Evolutionary conservation across 768 basidiomycete species (phyloP), one percentile per base, ranked within the genome.

Genomic region (Leccinum disarticulatum): DNA sequence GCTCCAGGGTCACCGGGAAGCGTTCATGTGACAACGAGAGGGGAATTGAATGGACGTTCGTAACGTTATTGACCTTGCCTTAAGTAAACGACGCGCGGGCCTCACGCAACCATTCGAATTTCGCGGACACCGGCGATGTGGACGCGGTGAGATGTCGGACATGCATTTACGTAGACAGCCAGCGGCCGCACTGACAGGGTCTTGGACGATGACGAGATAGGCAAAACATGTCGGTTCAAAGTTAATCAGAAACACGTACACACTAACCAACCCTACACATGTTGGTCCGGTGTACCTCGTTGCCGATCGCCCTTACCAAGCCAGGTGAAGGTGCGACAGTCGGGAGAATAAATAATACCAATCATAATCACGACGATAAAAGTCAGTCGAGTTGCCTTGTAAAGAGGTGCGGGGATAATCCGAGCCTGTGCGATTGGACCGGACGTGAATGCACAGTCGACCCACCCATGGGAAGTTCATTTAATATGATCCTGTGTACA

Each of bases 11-110:
- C 8, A 46, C 22, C 31, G 33, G 25, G 19, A 8, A 36, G 6
- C 31, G n/a, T 61, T 61, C 8, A 28, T 9, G 33, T 17, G 54
- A 56, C 55, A 31, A 27, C 53, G 22, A 41, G 38, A 14, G 28
- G 49, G 27, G 6, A 5, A 25, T 13, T 56, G 8, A 25, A 57
- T 11, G 22, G 17, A 15, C 14, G 49, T 9, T 31, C 52, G 22
- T 56, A 28, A 64, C 59, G 64, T 64, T 30, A 62, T 48, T 9
- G 17, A 15, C 15, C 17, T 48, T 64, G n/a, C 64, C 56, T 47
- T 66, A 66, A 58, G 15, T 53, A 6, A 46, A 46, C 43, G 60
- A 52, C 4, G 59, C 65, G 64, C 64, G 60, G 61, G 64, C 60
- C 66, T 65, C 64, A 62, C 55, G 60, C 54, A 46, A 6, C 43